Evolutionary conservation across 495 filamentous ascomycete genomes (phyloP), one percentile per base, ranked within the genome.

Genomic region (Hypoxylon intermedium): DNA sequence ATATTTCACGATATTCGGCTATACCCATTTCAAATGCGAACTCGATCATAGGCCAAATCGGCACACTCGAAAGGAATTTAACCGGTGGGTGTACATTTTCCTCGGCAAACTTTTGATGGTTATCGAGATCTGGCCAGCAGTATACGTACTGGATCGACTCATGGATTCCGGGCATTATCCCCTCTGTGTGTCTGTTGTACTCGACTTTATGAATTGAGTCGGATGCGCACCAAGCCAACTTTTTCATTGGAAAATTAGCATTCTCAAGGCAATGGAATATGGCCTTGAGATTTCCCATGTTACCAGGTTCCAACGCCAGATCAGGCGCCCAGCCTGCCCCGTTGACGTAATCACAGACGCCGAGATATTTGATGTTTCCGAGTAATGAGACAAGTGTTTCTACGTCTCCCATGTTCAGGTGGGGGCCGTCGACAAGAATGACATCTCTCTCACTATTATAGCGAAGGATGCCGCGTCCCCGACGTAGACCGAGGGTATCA

Each of bases 81-180:
- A 5, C 20, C 18, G 33, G 16, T 43, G 48, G 7, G 5, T 9
- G 2, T n/a, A 46, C 18, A 15, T 61, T 41, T 1, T 61, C 18
- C 3, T 65, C 20, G 7, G 49, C 24, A 28, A 63, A 65, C 3
- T 58, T 18, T 19, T 3, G 31, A 15, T 58, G 38, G 0, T 58
- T 60, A 1, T 52, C 43, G 5, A 70, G 2, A 43, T 77, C 67
- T 1, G 70, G 73, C 75, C 76, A 79, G 48, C 71, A 74, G 33
- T 63, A 78, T n/a, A n/a, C n/a, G n/a, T n/a, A n/a, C n/a, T n/a
- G n/a, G n/a, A n/a, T n/a, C n/a, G n/a, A n/a, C n/a, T n/a, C 13
- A 71, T 2, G 15, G 33, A 47, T 12, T 58, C 44, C 7, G n/a
- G n/a, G n/a, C n/a, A 57, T 2, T 15, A 13, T 15, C 34, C 6